Conservation (phyloP, 257 asterid genomes). For the Solanum phureja region DNA sequence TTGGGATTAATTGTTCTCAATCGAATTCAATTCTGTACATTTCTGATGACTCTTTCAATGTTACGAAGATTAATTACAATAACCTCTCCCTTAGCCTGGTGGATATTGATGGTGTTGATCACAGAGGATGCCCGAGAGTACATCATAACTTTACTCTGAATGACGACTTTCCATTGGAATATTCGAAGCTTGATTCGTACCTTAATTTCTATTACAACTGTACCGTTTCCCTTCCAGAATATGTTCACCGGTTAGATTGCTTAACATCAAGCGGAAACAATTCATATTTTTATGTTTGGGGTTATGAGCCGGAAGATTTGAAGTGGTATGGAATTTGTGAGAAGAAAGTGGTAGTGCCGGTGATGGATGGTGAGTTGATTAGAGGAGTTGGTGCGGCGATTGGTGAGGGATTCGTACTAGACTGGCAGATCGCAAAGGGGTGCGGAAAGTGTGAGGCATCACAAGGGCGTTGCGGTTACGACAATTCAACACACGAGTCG, state of each 20-base stretch:
- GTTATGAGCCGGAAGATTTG: not conserved
- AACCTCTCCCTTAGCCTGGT: not conserved
- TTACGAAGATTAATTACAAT: not conserved
- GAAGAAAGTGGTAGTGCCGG: not conserved
- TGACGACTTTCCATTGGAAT: not conserved
- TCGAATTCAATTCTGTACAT: not conserved
- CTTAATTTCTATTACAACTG: not conserved
- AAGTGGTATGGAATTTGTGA: not conserved
- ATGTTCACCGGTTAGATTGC: not conserved
- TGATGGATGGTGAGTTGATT: not conserved
- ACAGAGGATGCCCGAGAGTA: not conserved
- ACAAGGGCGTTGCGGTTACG: not conserved
- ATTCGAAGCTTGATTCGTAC: not conserved
- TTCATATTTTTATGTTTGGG: not conserved
- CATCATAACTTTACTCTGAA: not conserved
- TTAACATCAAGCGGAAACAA: fast-evolving
- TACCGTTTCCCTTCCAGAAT: not conserved
- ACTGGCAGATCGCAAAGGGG: not conserved
- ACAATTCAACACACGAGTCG: not conserved
- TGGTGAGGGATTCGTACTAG: not conserved
- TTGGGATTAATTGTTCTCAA: not conserved
- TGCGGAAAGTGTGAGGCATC: not conserved
- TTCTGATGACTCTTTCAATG: not conserved
- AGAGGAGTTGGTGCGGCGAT: not conserved
- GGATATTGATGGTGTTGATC: not conserved